Percentiles rank a stretch among this genome's conserved stretches.
Conservation (phyloP, 1,139 yeast species). For the Saccharomycopsis crataegensis region DNA sequence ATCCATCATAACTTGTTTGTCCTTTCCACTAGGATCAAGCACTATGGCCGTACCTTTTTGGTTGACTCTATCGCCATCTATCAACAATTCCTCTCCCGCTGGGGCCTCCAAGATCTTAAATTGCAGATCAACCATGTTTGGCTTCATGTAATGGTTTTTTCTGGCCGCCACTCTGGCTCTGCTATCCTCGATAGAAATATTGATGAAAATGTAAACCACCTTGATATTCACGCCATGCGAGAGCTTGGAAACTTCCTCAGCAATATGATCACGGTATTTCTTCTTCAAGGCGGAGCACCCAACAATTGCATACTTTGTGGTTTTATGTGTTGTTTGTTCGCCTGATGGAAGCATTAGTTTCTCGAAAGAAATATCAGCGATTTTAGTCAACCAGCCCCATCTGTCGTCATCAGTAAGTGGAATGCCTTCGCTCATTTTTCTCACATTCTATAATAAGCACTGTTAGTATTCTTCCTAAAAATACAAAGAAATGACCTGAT, state of each 20-base stretch:
- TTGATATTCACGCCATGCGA: constrained; percentile 32
- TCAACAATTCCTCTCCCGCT: constrained; percentile 27
- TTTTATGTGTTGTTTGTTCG: constrained; percentile 28
- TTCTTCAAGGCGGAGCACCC: constrained; percentile 83
- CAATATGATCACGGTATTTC: constrained; percentile 57
- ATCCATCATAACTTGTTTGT: not conserved
- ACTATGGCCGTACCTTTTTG: not conserved
- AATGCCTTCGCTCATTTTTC: constrained; percentile 72
- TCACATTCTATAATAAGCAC: constrained; percentile 40
- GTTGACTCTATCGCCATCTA: constrained; percentile 4
- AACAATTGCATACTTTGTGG: constrained; percentile 40
- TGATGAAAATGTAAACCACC: constrained; percentile 58
- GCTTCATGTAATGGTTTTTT: constrained; percentile 77
- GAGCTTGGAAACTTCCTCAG: constrained; percentile 24
- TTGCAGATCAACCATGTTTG: constrained; percentile 76
- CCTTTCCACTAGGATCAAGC: constrained; percentile 12
- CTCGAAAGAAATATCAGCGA: constrained; percentile 38
- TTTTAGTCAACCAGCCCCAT: constrained; percentile 72
- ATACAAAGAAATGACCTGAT: not conserved
- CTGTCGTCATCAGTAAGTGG: constrained; percentile 87
- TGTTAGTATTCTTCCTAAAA: constrained; percentile 2
- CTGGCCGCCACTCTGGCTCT: constrained; percentile 52
- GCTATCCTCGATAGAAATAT: constrained; percentile 57
- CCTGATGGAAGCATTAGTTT: not conserved
- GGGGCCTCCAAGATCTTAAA: constrained; percentile 72